Base-by-base conservation (phyloP, 2,329 filamentous ascomycete genomes). In the Cercospora sojina region DNA sequence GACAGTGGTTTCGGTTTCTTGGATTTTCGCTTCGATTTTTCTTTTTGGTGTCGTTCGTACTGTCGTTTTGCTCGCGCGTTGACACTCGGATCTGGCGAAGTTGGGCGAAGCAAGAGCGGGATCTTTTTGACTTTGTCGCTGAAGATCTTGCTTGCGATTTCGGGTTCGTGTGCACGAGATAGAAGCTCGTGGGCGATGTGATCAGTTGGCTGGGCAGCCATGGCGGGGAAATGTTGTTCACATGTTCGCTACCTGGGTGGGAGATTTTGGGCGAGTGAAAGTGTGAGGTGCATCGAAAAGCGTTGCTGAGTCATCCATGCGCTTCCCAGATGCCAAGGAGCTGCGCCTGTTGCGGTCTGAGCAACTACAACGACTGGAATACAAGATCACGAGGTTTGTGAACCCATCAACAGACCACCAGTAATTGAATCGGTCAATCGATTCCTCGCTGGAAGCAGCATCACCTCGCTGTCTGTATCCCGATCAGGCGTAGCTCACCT, bases 71-170 rank as follows among this genome's bases (percentile, higher is more conserved):
- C 81, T 68, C 89, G 87, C 20, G 85, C 85, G 73, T 87, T 86
- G 59, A 81, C 80, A 68, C 75, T 77, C 12, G 80, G 74, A 71
- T 74, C 87, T 78, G 92, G 91, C 0, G 91, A 92, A 23, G 89
- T 90, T 6, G 92, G 89, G 49, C 90, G 88, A 3, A 97, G 87
- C 74, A 90, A 87, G 64, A 97, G 87, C 0, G 92, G 89, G 56
- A 92, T 92, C 76, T 92, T 89, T 73, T 92, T 88, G 77, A 97
- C 87, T 79, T 93, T 93, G 70, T 96, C 91, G 69, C 85, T 84
- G 83, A 90, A 94, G 78, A 97, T 91, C 62, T 88, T 85, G 35
- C 83, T 81, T 63, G 89, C 87, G 65, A 86, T 88, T 70, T 90
- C 85, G 27, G 92, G 89, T 2, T 91, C 90, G 80, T 97, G 92